Conservation (phyloP, 768 basidiomycete genomes). For the Leucocoprinus birnbaumii region DNA sequence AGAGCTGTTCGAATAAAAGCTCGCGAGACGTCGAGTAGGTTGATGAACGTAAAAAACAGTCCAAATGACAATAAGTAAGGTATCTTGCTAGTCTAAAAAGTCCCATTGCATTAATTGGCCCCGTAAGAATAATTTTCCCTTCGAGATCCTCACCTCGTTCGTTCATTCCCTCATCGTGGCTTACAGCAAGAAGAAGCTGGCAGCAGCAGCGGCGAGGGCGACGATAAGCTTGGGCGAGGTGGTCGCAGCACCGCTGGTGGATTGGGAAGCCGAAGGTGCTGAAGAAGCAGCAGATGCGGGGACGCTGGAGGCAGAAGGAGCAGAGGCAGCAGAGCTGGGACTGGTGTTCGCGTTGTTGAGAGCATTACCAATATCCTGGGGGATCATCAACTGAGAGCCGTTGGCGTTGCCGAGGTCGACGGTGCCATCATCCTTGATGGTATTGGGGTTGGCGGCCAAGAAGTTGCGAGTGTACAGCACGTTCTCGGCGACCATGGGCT, state of each 20-base stretch:
- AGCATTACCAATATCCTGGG: constrained; percentile 50
- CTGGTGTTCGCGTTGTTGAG: constrained; percentile 33
- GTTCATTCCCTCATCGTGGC: background rate
- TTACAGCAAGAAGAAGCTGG: constrained; percentile 50
- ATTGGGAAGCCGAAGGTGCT: constrained; percentile 17
- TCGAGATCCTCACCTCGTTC: constrained; percentile 10
- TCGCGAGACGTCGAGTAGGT: constrained; percentile 17
- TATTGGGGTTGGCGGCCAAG: constrained; percentile 46
- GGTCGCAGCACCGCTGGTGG: background rate
- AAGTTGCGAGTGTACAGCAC: constrained; percentile 47
- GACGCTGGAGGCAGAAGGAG: constrained; percentile 23
- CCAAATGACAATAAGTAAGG: constrained; percentile 4
- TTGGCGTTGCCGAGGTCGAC: constrained; percentile 44
- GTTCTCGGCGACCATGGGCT: constrained; percentile 50
- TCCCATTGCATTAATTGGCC: constrained; percentile 9
- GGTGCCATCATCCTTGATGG: constrained; percentile 45
- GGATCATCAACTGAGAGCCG: constrained; percentile 53
- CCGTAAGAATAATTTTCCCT: constrained; percentile 3
- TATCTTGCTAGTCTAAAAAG: constrained; percentile 13
- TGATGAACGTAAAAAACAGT: background rate
- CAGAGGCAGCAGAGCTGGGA: constrained; percentile 16
- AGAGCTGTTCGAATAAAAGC: constrained; percentile 15
- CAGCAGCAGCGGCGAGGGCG: constrained; percentile 41
- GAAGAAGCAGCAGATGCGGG: constrained; percentile 24
- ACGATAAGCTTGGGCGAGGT: constrained; percentile 40